Conservation (phyloP, 1,284 basidiomycete species). For the Cystobasidium sp. region DNA sequence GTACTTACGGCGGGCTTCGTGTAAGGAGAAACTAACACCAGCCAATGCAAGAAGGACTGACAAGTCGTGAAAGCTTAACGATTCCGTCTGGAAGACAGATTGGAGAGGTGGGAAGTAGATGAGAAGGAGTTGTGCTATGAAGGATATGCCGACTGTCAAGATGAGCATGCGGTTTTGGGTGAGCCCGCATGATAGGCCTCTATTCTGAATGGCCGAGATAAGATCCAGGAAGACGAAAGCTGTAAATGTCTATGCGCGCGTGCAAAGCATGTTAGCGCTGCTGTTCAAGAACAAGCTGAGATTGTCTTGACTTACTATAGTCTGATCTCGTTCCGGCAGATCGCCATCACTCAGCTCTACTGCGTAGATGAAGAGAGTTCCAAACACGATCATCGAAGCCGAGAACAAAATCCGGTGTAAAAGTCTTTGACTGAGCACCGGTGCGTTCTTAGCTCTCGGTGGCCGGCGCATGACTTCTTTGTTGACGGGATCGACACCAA, state of each 20-base stretch:
- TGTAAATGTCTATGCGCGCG: slow-evolving; percentile 77
- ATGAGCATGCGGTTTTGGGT: slow-evolving; percentile 86
- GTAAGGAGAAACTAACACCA: slow-evolving; percentile 69
- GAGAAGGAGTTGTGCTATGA: slow-evolving; percentile 78
- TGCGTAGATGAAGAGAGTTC: slow-evolving; percentile 85
- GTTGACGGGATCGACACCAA: slow-evolving; percentile 93
- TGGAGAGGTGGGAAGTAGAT: slow-evolving; percentile 92
- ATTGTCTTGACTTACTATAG: slow-evolving; percentile 71
- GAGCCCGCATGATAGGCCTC: slow-evolving; percentile 79
- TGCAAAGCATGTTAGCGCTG: slow-evolving; percentile 6
- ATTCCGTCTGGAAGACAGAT: slow-evolving; percentile 88
- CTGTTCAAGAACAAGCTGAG: neutral
- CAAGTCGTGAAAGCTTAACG: slow-evolving; percentile 72
- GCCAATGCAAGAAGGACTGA: slow-evolving; percentile 73
- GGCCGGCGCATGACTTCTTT: slow-evolving; percentile 85
- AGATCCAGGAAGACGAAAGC: slow-evolving; percentile 96
- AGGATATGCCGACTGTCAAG: slow-evolving; percentile 80
- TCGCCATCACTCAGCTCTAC: slow-evolving; percentile 79
- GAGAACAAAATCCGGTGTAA: slow-evolving; percentile 83
- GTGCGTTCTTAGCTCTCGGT: slow-evolving; percentile 84
- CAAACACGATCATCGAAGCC: slow-evolving; percentile 84
- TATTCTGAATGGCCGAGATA: slow-evolving; percentile 90
- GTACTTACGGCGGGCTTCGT: slow-evolving; percentile 78
- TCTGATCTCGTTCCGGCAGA: slow-evolving; percentile 83
- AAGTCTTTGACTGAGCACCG: slow-evolving; percentile 77